A percentile compares a stretch with the other conserved stretches of the same genome.
Evolutionary conservation across 2,329 filamentous ascomycete genomes (phyloP).

Genomic region (Coniochaeta ligniaria): DNA sequence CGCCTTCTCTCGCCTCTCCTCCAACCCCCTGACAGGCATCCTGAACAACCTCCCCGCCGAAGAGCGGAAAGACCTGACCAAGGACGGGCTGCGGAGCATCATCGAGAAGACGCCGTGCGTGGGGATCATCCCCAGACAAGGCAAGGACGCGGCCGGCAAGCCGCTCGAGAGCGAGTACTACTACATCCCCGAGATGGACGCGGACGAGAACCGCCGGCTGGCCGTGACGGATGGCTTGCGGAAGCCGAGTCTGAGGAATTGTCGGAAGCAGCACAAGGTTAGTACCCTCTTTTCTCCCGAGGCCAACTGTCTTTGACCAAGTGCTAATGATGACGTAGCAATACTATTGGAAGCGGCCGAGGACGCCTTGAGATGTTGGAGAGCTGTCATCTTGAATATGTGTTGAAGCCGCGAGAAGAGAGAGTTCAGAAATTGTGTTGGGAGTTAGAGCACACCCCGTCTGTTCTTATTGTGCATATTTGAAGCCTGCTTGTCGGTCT

Average conservation of each 20-base stretch:
- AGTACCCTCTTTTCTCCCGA: constrained; percentile 11
- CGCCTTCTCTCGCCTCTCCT: constrained; percentile 87
- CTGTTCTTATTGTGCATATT: neutral
- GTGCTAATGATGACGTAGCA: constrained; percentile 35
- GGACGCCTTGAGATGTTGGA: constrained; percentile 38
- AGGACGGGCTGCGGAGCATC: constrained; percentile 59
- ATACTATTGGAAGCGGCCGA: constrained; percentile 63
- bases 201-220: constrained; percentile 68
- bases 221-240: constrained; percentile 80
- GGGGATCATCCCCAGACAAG: constrained; percentile 80
- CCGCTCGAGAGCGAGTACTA: constrained; percentile 94
- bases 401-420: neutral
- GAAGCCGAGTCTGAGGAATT: constrained; percentile 82
- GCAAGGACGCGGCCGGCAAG: constrained; percentile 94
- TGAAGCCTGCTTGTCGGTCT: neutral
- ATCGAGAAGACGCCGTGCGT: constrained; percentile 72
- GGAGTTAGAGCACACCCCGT: neutral
- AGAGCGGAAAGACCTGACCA: constrained; percentile 51
- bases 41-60: constrained; percentile 74
- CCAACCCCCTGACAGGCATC: constrained; percentile 83
- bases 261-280: constrained; percentile 97
- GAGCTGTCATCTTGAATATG: neutral
- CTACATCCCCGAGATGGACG: constrained; percentile 83
- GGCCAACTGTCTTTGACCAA: constrained; percentile 8
- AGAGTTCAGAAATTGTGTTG: neutral